Evolutionary conservation across 805 yeast species (phyloP).

Genomic region (Nakazawaea anatomiae): DNA sequence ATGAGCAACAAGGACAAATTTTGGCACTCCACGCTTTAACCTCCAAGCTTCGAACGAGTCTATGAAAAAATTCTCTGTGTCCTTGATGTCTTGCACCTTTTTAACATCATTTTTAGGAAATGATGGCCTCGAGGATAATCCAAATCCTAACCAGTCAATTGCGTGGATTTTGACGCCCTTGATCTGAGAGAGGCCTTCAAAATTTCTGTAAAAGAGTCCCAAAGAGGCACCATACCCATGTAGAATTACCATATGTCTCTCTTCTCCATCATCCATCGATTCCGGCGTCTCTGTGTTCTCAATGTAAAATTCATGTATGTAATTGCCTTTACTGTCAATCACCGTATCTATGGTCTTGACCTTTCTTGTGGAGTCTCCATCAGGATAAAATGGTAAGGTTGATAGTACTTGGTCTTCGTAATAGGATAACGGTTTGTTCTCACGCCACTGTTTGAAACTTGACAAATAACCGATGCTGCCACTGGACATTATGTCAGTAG

Average conservation of each 20-base stretch:
- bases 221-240: constrained; percentile 95
- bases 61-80: constrained; percentile 53
- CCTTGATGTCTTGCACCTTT: constrained; percentile 32
- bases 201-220: constrained; percentile 72
- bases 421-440: constrained; percentile 16
- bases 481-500: neutral
- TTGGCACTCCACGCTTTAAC: constrained; percentile 35
- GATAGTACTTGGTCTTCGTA: constrained; percentile 43
- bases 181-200: constrained; percentile 42
- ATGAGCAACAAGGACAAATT: constrained; percentile 63
- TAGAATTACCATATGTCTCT: constrained; percentile 55
- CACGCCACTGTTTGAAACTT: constrained; percentile 21
- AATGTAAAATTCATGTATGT: constrained; percentile 72
- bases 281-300: constrained; percentile 25
- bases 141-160: constrained; percentile 68
- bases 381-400: constrained; percentile 53
- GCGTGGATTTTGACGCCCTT: constrained; percentile 59
- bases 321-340: constrained; percentile 34
- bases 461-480: constrained; percentile 12
- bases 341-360: constrained; percentile 49
- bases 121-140: constrained; percentile 55
- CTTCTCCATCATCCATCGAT: constrained; percentile 9
- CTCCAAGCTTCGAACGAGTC: constrained; percentile 66
- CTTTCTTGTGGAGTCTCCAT: constrained; percentile 38
- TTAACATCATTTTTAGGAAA: constrained; percentile 21